Evolutionary conservation across 192 early-diverging fungal species (phyloP).

Genomic region (Backusella psychrophila): DNA sequence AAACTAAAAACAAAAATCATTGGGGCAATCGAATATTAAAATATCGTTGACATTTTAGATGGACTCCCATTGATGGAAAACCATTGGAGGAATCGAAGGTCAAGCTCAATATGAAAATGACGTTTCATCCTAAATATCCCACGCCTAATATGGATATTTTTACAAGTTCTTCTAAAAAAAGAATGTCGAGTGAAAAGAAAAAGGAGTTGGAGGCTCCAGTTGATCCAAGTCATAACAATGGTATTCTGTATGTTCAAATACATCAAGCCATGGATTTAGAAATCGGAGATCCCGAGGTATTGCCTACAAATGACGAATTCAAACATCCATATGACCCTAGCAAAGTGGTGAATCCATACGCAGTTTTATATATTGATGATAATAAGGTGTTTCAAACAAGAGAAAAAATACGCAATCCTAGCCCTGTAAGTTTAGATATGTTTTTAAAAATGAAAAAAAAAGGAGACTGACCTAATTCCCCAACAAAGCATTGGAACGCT

Average conservation of each 20-base stretch:
- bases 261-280: conserved; percentile 29
- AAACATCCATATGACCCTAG: conserved; percentile 29
- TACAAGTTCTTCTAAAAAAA: conserved; percentile 1
- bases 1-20: not conserved
- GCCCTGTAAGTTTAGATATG: conserved; percentile 18
- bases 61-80: conserved; percentile 33
- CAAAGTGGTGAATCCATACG: conserved; percentile 23
- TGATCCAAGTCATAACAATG: conserved; percentile 8
- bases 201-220: not conserved
- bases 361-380: conserved; percentile 28
- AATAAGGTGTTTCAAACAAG: conserved; percentile 23
- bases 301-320: conserved; percentile 14
- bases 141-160: conserved; percentile 15
- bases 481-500: conserved; percentile 27
- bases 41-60: not conserved
- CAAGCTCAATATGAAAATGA: conserved; percentile 26
- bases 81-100: conserved; percentile 6
- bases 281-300: conserved; percentile 25
- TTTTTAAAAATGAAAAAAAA: not conserved
- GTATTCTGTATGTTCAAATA: conserved; percentile 22
- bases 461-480: not conserved
- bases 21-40: not conserved
- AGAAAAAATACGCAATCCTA: conserved; percentile 23
- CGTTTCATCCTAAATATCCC: conserved; percentile 34
- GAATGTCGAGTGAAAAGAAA: not conserved